These are phyloP conservation scores for Cyberlindnera mississippiensis DNA, from an alignment of 805 yeast genomes.

Conservation along the genomic window DNA sequence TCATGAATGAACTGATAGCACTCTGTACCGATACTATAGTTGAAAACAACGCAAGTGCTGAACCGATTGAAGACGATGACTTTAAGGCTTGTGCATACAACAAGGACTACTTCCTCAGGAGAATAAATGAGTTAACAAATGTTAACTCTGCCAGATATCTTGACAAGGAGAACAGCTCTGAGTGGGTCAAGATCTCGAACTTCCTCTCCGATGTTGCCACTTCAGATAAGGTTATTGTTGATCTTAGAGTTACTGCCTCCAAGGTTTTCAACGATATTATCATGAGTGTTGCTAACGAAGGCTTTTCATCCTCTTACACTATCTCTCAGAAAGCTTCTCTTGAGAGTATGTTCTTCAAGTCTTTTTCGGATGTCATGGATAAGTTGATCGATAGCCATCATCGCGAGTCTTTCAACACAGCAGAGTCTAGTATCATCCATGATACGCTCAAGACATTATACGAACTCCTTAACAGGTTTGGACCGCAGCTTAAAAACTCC, in stretches of 20 bases:
- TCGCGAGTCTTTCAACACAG: conserved; percentile 38
- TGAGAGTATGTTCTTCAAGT: conserved; percentile 45
- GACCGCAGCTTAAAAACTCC: conserved; percentile 52
- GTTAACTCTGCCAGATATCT: conserved; percentile 51
- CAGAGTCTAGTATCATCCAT: conserved; percentile 66
- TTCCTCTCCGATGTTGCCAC: conserved; percentile 45
- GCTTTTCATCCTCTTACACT: conserved; percentile 10
- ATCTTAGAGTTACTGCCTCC: conserved; percentile 45
- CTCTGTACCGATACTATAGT: conserved; percentile 33
- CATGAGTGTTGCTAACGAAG: conserved; percentile 26
- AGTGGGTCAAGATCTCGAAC: conserved; percentile 46
- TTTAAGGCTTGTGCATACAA: conserved; percentile 46
- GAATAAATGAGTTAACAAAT: conserved; percentile 47
- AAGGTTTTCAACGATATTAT: conserved; percentile 50
- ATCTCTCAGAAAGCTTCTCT: conserved; percentile 24
- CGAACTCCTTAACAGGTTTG: conserved; percentile 74
- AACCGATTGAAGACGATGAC: conserved; percentile 24
- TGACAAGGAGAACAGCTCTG: conserved; percentile 32
- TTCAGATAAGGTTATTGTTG: conserved; percentile 39
- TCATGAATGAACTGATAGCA: conserved; percentile 44
- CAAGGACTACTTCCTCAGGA: conserved; percentile 48
- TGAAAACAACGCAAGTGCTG: conserved; percentile 14
- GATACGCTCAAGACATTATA: conserved; percentile 60
- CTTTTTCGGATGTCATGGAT: conserved; percentile 44
- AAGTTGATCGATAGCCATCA: conserved; percentile 34